These are phyloP conservation scores for Annulohypoxylon truncatum DNA, from an alignment of 2,329 filamentous ascomycete species.

Conservation along the genomic window DNA sequence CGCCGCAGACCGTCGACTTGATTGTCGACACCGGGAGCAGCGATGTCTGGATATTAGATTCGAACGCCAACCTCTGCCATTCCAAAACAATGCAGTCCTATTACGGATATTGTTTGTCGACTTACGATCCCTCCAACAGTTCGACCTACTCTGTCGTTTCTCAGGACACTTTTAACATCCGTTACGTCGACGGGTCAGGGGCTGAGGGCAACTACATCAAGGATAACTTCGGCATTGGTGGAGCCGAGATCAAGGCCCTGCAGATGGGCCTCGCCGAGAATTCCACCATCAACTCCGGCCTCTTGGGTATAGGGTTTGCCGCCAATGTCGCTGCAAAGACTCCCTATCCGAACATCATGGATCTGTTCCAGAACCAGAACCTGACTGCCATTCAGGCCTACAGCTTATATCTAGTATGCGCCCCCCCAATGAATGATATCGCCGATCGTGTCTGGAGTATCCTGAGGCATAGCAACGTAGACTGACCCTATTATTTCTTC, in stretches of 20 bases:
- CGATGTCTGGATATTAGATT: conserved; percentile 68
- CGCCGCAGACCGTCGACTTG: conserved; percentile 64
- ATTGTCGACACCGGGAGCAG: conserved; percentile 73
- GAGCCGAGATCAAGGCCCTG: conserved; percentile 60
- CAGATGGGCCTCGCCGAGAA: conserved; percentile 66
- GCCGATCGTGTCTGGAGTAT: not conserved
- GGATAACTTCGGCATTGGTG: conserved; percentile 65
- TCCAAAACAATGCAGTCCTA: conserved; percentile 50
- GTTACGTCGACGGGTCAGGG: conserved; percentile 68
- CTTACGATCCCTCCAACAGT: conserved; percentile 61
- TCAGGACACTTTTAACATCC: conserved; percentile 65
- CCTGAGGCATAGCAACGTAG: not conserved
- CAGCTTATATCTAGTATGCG: conserved; percentile 70
- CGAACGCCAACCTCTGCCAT: conserved; percentile 55
- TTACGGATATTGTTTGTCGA: conserved; percentile 53
- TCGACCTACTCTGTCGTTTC: conserved; percentile 60
- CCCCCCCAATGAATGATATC: not conserved
- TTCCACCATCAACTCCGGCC: conserved; percentile 63
- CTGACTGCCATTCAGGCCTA: conserved; percentile 73
- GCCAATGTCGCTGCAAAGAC: conserved; percentile 59
- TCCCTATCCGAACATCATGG: conserved; percentile 69
- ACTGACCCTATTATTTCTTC: conserved; percentile 49
- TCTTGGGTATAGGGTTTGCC: conserved; percentile 70
- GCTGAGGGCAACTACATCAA: conserved; percentile 68
- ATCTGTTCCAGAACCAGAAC: conserved; percentile 71